Evolutionary conservation across 1,284 basidiomycete species (phyloP), one percentile per base, ranked within the genome.

Genomic region (Leccinum subrobustum): DNA sequence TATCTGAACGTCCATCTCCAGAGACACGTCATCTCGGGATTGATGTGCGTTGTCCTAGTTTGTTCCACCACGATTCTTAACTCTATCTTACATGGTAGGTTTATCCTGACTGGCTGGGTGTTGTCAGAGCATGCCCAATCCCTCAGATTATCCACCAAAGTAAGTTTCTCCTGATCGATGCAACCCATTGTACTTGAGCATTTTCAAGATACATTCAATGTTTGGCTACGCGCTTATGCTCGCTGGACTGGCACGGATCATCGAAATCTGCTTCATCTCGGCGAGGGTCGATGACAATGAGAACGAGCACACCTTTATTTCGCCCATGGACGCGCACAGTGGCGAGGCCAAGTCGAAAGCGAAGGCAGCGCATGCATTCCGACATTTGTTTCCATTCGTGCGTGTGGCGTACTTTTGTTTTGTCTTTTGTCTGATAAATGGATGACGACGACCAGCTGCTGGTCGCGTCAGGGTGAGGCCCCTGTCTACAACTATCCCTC

Each of bases 61-160:
- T 52, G 4, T 31, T 47, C 44, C 12, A 23, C 20, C 0, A 47
- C 12, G 12, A 20, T 23, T 47, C 44, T 47, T 14, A 47, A 47
- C 20, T 20, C 42, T 20, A 6, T 29, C 29, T 8, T 7, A 50
- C 20, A 23, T 23, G 4, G 52, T 64, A 94, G 91, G 61, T 88
- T 96, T 64, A 86, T 93, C 60, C 79, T 96, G 62, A 96, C 95
- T 0, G 96, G 96, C 2, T 97, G 93, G 91, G 95, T 91, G 0
- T 96, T 98, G 94, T 91, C 91, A 4, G 88, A 92, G 44, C 96
- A 98, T 67, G 85, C 84, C 2, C 96, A 98, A 77, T 86, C 84
- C 8, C 79, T 95, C 57, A 89, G 87, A 85, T 81, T 96, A 54
- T 93, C 92, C 1, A 92, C 92, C 3, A 89, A 87, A 78, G 91